Evolutionary conservation across 805 yeast genomes (phyloP), one percentile per base, ranked within the genome.

Genomic region (Yamadazyma takamatsuzukensis): DNA sequence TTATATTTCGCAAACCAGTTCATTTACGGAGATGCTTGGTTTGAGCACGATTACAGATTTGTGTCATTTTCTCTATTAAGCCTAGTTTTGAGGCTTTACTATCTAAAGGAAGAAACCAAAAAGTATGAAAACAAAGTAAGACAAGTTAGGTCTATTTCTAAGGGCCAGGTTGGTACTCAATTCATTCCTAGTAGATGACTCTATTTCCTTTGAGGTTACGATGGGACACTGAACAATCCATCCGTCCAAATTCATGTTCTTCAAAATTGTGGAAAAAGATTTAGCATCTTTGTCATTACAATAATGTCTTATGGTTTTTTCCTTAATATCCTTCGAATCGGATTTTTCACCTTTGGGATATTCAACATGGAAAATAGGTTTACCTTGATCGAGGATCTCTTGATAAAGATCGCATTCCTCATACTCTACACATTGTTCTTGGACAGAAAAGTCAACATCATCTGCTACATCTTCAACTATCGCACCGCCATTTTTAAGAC

Each of bases 351-450:
- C 51, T 27, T 50, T 50, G 2, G 56, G 58, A 23, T 53, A 50
- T 27, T 53, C 58, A 10, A 53, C 46, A 31, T 53, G 50, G 35
- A 53, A 50, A 2, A 53, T 45, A 12, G 54, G 47, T 32, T 52
- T 52, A 7, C 29, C 29, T 10, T 37, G 38, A 2, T 38, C 32
- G 5, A 44, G 33, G 28, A 52, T 46, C 6, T 36, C 27, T 11
- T 24, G 18, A 30, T 39, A 52, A 5, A 27, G 27, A 5, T 39
- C 40, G 36, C 59, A 53, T 27, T 51, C 56, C 11, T 44, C 39
- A 32, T 49, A 54, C 28, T 50, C 34, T 4, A 49, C 48, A 34
- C 59, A 51, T 34, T 51, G 54, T 27, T 55, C 59, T 33, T 51
- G 53, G 5, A 54, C 57, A 2, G 47, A 39, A 33, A 48, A 54